These are phyloP conservation scores for Xerocomus brunneocitrinus DNA, from an alignment of 768 basidiomycete species.

Conservation along the genomic window DNA sequence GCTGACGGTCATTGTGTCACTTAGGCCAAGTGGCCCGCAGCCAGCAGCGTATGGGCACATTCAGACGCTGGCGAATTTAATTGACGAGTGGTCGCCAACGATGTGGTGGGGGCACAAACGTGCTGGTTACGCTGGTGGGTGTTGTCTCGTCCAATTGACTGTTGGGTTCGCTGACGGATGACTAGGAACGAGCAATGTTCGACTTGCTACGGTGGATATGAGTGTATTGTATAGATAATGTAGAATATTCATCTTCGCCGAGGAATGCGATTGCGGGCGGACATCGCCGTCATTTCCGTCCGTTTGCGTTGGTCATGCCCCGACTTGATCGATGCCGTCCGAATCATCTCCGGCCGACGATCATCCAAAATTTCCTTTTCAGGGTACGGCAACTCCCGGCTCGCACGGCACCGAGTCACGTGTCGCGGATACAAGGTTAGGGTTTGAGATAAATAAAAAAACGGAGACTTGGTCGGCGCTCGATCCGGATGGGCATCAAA, in stretches of 20 bases:
- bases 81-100: conserved; percentile 33
- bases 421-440: conserved; percentile 18
- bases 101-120: conserved; percentile 31
- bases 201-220: conserved; percentile 20
- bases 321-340: neutral
- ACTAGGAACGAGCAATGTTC: conserved; percentile 24
- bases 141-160: neutral
- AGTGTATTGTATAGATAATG: conserved; percentile 9
- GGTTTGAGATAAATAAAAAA: conserved; percentile 25
- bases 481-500: conserved; percentile 23
- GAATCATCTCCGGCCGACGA: neutral
- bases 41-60: conserved; percentile 33
- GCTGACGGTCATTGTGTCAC: conserved; percentile 9
- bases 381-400: neutral
- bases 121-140: conserved; percentile 22
- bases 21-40: conserved; percentile 22
- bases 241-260: neutral
- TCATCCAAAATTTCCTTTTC: neutral
- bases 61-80: conserved; percentile 31
- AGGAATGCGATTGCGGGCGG: conserved; percentile 15
- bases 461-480: conserved; percentile 12
- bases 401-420: conserved; percentile 18
- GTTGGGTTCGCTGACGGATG: neutral
- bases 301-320: conserved; percentile 4
- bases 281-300: conserved; percentile 14